A percentile compares a stretch with the other conserved stretches of the same genome.
Conservation (phyloP, 2,329 filamentous ascomycete genomes). For the Apiospora aurea region DNA sequence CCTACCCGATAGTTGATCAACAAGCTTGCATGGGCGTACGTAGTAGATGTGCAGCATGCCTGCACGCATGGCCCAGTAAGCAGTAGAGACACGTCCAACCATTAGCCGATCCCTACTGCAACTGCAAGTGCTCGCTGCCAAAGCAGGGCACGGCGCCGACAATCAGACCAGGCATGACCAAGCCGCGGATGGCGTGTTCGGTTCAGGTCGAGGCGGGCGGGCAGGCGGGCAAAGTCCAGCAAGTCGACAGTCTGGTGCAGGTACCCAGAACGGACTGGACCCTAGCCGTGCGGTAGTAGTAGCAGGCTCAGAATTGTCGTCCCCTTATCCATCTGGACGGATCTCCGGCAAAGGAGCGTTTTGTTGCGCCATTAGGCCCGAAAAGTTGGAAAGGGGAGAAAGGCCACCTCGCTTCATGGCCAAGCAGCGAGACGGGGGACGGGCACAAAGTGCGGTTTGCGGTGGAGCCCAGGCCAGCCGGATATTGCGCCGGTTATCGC, state of each 20-base stretch:
- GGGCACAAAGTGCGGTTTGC: conserved; percentile 1
- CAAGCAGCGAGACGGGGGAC: conserved; percentile 16
- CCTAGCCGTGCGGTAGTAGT: background rate
- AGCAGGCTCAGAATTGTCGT: background rate
- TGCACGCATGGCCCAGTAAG: background rate
- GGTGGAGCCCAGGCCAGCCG: background rate
- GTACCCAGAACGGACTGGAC: conserved; percentile 6
- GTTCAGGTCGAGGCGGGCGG: background rate
- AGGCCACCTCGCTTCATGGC: background rate
- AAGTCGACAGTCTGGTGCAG: background rate
- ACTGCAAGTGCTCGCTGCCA: background rate
- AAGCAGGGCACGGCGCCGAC: no score
- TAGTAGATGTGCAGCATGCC: background rate
- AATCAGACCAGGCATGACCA: background rate
- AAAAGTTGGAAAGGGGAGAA: conserved; percentile 14
- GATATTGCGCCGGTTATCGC: background rate
- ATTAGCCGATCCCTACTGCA: background rate
- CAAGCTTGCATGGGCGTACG: background rate
- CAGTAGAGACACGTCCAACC: background rate
- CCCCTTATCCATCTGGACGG: conserved; percentile 8
- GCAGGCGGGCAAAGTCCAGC: background rate
- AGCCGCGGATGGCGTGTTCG: background rate
- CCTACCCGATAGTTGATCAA: background rate
- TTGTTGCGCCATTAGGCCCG: conserved; percentile 11
- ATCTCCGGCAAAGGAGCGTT: background rate